Evolutionary conservation across 345 rosid genomes (phyloP).

Genomic region (Toxicodendron radicans): DNA sequence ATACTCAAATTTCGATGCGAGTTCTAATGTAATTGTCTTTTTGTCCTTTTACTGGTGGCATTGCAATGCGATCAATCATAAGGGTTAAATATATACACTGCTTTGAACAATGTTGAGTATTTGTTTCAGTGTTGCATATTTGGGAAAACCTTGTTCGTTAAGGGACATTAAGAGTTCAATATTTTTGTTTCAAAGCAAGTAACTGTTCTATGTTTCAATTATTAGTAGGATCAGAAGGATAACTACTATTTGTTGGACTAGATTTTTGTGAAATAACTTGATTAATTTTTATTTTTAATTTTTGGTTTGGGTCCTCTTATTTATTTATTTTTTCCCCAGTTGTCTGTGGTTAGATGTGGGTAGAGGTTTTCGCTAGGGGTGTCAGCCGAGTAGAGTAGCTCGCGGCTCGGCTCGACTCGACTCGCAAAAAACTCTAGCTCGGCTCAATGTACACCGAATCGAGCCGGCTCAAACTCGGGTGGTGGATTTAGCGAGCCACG

Average conservation of each 20-base stretch:
- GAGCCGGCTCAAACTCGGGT: no score
- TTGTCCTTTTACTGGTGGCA: neutral
- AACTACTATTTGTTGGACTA: neutral
- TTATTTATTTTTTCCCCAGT: neutral
- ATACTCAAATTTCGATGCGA: slow-evolving; percentile 54
- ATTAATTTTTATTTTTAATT: no score
- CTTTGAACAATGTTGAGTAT: neutral
- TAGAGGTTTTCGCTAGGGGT: neutral
- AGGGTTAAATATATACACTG: neutral
- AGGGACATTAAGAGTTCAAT: neutral
- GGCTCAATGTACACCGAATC: no score
- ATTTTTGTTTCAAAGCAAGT: neutral
- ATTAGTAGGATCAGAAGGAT: neutral
- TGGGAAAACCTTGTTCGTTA: neutral
- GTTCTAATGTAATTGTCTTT: slow-evolving; percentile 56
- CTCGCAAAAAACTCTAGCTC: no score
- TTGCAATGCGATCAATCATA: neutral
- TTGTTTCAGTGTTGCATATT: neutral
- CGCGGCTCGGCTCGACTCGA: no score
- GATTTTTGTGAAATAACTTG: neutral
- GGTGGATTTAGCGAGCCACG: no score
- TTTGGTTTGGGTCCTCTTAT: neutral
- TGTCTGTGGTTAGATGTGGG: neutral
- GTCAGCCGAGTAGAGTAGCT: no score
- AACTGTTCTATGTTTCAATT: neutral